These are phyloP conservation scores for Peniophora sp. DNA, from an alignment of 1,284 basidiomycete genomes.

Conservation along the genomic window DNA sequence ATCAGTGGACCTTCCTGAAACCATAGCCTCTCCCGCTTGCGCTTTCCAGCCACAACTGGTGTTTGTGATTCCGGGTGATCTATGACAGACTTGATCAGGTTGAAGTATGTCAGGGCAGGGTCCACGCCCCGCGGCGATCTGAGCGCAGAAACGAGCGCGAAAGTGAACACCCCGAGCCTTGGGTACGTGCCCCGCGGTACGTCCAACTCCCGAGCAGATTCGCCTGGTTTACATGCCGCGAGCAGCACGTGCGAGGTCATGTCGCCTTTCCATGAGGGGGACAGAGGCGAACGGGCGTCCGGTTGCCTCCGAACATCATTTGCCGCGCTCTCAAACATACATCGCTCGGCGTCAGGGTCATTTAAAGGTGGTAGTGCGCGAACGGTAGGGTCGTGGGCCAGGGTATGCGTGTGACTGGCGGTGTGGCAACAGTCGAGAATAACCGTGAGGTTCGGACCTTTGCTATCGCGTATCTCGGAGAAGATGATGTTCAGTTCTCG, in stretches of 20 bases:
- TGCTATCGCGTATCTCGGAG: neutral
- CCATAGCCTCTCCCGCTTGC: neutral
- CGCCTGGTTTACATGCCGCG: neutral
- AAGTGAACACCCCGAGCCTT: neutral
- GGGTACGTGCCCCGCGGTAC: no score
- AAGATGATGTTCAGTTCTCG: neutral
- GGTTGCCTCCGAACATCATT: neutral
- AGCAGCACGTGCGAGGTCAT: neutral
- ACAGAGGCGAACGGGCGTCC: neutral
- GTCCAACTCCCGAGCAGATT: neutral
- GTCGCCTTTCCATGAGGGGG: neutral
- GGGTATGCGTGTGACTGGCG: neutral
- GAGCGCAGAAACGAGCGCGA: neutral
- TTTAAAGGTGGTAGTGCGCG: neutral
- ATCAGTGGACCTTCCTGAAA: neutral
- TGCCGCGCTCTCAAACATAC: neutral
- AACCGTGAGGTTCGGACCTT: conserved; percentile 1
- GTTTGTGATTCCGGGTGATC: neutral
- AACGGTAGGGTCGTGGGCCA: neutral
- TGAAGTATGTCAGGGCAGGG: neutral
- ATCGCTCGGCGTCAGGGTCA: neutral
- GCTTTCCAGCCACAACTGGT: neutral
- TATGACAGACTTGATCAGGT: neutral
- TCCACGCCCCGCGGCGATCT: neutral
- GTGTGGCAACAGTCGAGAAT: neutral